Evolutionary conservation across 495 filamentous ascomycete genomes (phyloP), one percentile per base, ranked within the genome.

Genomic region (Xylaria telfairii): DNA sequence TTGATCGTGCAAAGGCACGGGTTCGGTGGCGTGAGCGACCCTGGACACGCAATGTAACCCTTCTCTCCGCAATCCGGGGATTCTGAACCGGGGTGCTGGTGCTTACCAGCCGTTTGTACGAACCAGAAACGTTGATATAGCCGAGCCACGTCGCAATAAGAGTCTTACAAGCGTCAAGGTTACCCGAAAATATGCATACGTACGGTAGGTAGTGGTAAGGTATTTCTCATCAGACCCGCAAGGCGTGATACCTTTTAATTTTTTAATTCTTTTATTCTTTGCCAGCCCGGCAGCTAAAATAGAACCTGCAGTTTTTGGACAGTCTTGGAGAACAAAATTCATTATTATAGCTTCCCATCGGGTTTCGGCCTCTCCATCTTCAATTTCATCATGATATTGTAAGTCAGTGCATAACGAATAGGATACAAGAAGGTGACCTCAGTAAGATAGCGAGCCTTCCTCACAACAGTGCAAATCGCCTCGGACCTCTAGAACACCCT

Each of bases 41-140:
- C 62, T 46, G 46, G 7, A 32, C 42, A 65, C 62, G 62, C 65
- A 42, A 68, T 68, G 65, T 68, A 68, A 68, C 65, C 65, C 26
- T 60, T 60, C 39, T 67, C 41, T 57, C 54, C 53, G 47, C 47
- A 54, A 41, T 42, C 64, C n/a, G 64, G 34, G 47, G 46, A 28
- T 7, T 65, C 21, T 30, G 30, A 42, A 42, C 64, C 64, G 34
- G 64, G 64, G 47, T 65, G 19, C 62, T 65, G 61, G 61, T 46
- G 61, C 61, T 8, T 15, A 41, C 37, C 37, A 62, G 3, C 6
- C 21, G 32, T 17, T 34, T 64, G 13, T 19, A 42, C 37, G 61
- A 47, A 32, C 61, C 41, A 30, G n/a, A 63, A 63, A 63, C 13
- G 24, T 46, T 17, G 3, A 28, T 30, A 46, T 8, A 10, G 8